Evolutionary conservation across 306 rosid species (phyloP).

Genomic region (Astragalus glycyphyllos): DNA sequence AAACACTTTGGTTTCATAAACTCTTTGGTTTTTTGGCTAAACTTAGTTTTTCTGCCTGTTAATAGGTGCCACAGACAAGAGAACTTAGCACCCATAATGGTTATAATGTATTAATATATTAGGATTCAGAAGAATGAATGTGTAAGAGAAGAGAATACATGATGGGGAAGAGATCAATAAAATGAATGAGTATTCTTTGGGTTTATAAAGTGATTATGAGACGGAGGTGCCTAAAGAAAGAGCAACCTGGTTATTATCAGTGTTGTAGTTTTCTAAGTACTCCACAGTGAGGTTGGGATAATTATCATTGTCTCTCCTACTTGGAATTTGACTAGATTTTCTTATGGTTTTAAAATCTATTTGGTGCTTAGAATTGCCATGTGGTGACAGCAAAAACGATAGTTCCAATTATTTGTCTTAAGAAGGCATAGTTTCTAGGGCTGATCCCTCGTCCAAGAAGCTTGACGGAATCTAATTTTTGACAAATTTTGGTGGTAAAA

Average conservation of each 20-base stretch:
- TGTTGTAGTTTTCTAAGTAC: slow-evolving; percentile 29
- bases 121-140: slow-evolving; percentile 36
- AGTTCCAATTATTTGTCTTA: slow-evolving; percentile 22
- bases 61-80: not conserved
- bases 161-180: slow-evolving; percentile 12
- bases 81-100: slow-evolving; percentile 42
- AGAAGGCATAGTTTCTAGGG: slow-evolving; percentile 20
- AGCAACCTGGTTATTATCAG: slow-evolving; percentile 35
- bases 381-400: slow-evolving; percentile 34
- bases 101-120: not conserved
- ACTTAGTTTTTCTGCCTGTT: slow-evolving; percentile 2
- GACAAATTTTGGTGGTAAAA: slow-evolving; percentile 38
- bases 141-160: slow-evolving; percentile 21
- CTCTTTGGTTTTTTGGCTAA: not conserved
- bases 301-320: not conserved
- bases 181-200: slow-evolving; percentile 26
- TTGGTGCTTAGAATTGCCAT: slow-evolving; percentile 9
- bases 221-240: slow-evolving; percentile 40
- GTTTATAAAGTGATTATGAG: slow-evolving; percentile 32
- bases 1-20: slow-evolving; percentile 16
- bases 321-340: slow-evolving; percentile 1
- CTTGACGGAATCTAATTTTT: not conserved
- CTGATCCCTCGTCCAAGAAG: slow-evolving; percentile 1
- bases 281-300: not conserved
- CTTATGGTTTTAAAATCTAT: not conserved